These are phyloP conservation scores for Penicillium verhagenii DNA, from an alignment of 495 filamentous ascomycete genomes.

Conservation along the genomic window DNA sequence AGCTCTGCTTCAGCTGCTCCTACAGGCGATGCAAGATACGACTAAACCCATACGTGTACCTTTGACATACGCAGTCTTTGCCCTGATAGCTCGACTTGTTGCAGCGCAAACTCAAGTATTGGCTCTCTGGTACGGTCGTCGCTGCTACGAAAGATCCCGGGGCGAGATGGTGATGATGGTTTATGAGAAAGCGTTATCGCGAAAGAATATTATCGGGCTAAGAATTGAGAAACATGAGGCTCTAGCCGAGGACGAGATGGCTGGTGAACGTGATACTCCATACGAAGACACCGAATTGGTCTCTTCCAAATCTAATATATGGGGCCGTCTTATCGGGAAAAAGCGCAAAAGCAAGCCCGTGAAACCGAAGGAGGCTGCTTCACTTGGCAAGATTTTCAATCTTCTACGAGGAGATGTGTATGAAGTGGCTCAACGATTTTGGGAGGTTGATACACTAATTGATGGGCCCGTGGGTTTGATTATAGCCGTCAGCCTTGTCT, in stretches of 20 bases:
- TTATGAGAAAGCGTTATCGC: conserved; percentile 76
- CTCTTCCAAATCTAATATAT: conserved; percentile 9
- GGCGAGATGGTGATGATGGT: conserved; percentile 88
- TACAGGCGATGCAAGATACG: conserved; percentile 62
- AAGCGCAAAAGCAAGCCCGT: conserved; percentile 15
- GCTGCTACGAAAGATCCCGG: conserved; percentile 74
- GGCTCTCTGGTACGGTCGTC: conserved; percentile 69
- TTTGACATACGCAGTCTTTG: conserved; percentile 64
- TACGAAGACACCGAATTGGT: conserved; percentile 1
- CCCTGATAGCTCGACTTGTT: conserved; percentile 58
- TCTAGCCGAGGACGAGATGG: background rate
- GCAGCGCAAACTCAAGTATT: conserved; percentile 66
- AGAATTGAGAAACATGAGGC: conserved; percentile 2
- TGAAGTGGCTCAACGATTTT: conserved; percentile 78
- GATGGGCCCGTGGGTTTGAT: conserved; percentile 67
- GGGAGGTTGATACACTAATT: conserved; percentile 70
- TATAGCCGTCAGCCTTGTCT: conserved; percentile 66
- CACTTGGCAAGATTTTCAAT: conserved; percentile 82
- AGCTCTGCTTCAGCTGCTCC: conserved; percentile 67
- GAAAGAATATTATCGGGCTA: conserved; percentile 65
- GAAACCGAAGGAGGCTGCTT: conserved; percentile 57
- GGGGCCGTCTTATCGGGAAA: conserved; percentile 1
- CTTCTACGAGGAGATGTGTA: conserved; percentile 78
- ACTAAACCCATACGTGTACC: conserved; percentile 50
- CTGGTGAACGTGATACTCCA: background rate